Conservation (phyloP, 139 green algal genomes). For the Spirogloea muscicola region DNA sequence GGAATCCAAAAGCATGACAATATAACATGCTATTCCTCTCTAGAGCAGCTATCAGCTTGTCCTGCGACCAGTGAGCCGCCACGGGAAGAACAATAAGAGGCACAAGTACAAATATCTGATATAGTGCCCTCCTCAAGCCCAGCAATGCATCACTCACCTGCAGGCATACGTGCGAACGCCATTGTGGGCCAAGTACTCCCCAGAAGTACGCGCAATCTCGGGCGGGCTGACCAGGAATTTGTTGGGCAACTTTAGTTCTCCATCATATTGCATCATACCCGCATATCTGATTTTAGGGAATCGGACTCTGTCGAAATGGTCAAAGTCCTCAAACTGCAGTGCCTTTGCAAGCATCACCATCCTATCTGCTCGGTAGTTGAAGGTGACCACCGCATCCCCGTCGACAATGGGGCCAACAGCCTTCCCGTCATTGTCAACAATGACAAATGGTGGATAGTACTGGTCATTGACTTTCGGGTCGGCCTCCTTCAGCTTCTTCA, state of each 20-base stretch:
- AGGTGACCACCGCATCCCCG: constrained; percentile 85
- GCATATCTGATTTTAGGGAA: constrained; percentile 76
- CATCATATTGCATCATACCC: constrained; percentile 97
- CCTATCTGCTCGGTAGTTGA: constrained; percentile 95
- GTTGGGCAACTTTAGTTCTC: constrained; percentile 86
- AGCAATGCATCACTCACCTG: constrained; percentile 46
- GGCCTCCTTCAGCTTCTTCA: constrained; percentile 66
- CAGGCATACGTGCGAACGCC: constrained; percentile 84
- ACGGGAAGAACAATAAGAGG: not conserved
- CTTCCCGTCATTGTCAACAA: constrained; percentile 67
- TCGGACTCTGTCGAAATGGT: constrained; percentile 73
- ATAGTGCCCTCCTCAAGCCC: too few species aligned
- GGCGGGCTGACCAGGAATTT: constrained; percentile 90
- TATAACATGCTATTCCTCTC: too few species aligned
- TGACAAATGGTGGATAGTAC: constrained; percentile 52
- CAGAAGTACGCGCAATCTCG: constrained; percentile 64
- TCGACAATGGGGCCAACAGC: constrained; percentile 86
- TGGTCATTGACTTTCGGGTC: constrained; percentile 52
- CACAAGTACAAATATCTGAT: not conserved
- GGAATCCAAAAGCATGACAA: too few species aligned
- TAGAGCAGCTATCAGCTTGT: not conserved
- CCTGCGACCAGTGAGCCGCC: not conserved
- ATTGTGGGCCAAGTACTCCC: constrained; percentile 83
- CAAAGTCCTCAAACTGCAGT: constrained; percentile 85
- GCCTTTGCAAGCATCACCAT: constrained; percentile 82